Evolutionary conservation across 306 rosid species (phyloP), one percentile per base, ranked within the genome.

Genomic region (Prunus dulcis): DNA sequence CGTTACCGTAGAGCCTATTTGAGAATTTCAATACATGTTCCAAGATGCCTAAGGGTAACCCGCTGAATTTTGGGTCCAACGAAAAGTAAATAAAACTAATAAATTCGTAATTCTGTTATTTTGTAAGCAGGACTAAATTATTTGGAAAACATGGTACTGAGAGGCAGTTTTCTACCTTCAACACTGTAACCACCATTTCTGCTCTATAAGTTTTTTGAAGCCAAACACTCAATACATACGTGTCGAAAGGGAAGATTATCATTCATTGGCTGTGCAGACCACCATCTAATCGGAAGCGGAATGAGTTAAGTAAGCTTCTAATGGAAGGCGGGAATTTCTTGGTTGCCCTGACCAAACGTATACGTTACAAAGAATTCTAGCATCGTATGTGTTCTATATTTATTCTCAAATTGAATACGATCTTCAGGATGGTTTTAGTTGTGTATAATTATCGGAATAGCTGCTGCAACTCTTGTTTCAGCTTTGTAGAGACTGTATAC

Each of bases 71-170:
- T 56, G 19, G 49, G 57, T 71, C 64, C 64, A 71, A 71, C 19
- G 3, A 19, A 30, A 34, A 30, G 5, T 9, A 19, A 5, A 11
- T 28, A 25, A 28, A 62, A 15, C 43, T 34, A 41, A 13, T 60
- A 43, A 58, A 17, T 58, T 23, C 6, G 19, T 46, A 17, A 20
- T 25, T 38, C 32, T 46, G 11, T 68, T 62, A 50, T 45, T 71
- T 49, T 23, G 1, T 47, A 34, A 46, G n/a, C 80, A 82, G 82
- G 79, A 82, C 52, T 82, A 67, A 81, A 60, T 77, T 25, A 69
- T 7, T 58, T 74, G 38, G 60, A 30, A 3, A 43, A 30, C 34
- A 18, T 20, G 50, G 12, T 20, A 52, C 38, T 15, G 6, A 38
- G 80, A 63, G 57, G 17, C 60, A 22, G 34, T 12, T 76, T 65